Evolutionary conservation across 2,329 filamentous ascomycete species (phyloP).

Genomic region (Aureobasidium sp.): DNA sequence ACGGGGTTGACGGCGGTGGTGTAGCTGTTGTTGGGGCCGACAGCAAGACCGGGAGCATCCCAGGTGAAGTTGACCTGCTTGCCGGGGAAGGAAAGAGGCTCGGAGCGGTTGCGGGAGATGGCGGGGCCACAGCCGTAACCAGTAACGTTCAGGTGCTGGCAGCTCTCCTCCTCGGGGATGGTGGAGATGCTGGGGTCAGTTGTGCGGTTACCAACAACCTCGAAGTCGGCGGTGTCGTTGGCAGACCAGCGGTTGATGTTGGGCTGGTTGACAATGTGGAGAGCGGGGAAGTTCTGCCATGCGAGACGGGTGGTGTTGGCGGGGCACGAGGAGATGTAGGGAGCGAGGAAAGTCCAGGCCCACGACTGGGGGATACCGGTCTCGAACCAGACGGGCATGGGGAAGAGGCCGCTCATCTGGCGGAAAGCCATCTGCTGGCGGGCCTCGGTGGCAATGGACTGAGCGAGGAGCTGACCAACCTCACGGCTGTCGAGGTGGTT

Average conservation of each 20-base stretch:
- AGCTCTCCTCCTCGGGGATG: constrained; percentile 41
- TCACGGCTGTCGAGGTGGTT: constrained; percentile 68
- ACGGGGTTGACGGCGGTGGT: constrained; percentile 45
- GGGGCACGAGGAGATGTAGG: constrained; percentile 71
- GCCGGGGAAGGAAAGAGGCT: constrained; percentile 65
- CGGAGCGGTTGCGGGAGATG: constrained; percentile 59
- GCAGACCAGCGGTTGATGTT: constrained; percentile 61
- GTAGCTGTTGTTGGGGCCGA: constrained; percentile 79
- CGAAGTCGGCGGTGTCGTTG: constrained; percentile 51
- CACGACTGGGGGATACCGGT: constrained; percentile 73
- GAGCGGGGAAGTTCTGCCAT: constrained; percentile 76
- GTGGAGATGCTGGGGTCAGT: constrained; percentile 46
- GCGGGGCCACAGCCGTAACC: constrained; percentile 53
- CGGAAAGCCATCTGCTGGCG: constrained; percentile 80
- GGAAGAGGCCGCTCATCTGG: constrained; percentile 69
- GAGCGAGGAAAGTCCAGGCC: constrained; percentile 73
- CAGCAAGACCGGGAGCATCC: constrained; percentile 57
- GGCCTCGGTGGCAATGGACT: constrained; percentile 69
- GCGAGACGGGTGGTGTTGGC: constrained; percentile 61
- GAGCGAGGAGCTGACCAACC: constrained; percentile 61
- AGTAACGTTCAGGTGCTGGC: constrained; percentile 47
- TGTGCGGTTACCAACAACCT: constrained; percentile 52
- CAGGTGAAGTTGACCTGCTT: constrained; percentile 62
- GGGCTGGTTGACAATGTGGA: constrained; percentile 66
- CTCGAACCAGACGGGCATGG: constrained; percentile 78